phyloP scores from a whole-genome alignment of 2,329 filamentous ascomycete species.

The Aspergillus alliaceus region DNA sequence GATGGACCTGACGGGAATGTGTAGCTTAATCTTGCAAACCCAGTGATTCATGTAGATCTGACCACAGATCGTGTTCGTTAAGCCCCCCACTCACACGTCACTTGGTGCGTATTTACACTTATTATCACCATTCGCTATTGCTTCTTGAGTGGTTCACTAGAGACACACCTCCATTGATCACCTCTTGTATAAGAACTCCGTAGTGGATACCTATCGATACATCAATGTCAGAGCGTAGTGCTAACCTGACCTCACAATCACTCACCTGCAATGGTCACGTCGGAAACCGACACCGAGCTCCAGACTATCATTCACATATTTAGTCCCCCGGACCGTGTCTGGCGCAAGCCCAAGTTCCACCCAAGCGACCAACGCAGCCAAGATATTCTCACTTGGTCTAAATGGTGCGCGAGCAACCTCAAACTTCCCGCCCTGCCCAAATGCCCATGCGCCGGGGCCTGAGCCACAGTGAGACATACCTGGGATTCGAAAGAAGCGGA shows the following conservation, averaged over 20 bases:
- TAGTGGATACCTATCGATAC: not conserved
- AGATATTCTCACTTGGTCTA: not conserved
- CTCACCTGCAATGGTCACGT: slow-evolving; percentile 7
- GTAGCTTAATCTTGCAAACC: too few species aligned
- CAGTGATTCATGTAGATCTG: too few species aligned
- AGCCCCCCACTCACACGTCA: too few species aligned
- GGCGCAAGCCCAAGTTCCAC: slow-evolving; percentile 6
- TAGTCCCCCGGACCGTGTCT: slow-evolving; percentile 6
- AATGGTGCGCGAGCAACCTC: not conserved
- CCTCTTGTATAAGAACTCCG: not conserved
- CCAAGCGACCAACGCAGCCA: slow-evolving; percentile 10
- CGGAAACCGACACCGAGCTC: not conserved
- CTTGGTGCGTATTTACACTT: too few species aligned
- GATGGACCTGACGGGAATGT: too few species aligned
- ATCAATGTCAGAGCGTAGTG: not conserved
- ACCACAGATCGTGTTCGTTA: too few species aligned
- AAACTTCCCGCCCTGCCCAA: slow-evolving; percentile 5
- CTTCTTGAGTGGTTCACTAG: too few species aligned
- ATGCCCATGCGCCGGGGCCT: slow-evolving; percentile 4
- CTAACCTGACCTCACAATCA: not conserved
- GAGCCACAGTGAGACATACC: slow-evolving; percentile 9
- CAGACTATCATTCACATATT: slow-evolving; percentile 3
- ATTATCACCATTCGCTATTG: too few species aligned
- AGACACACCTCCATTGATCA: not conserved
- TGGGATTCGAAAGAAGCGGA: slow-evolving; percentile 8